Base-by-base conservation (phyloP, 371 early-diverging fungal species). In the Zychaea mexicana region DNA sequence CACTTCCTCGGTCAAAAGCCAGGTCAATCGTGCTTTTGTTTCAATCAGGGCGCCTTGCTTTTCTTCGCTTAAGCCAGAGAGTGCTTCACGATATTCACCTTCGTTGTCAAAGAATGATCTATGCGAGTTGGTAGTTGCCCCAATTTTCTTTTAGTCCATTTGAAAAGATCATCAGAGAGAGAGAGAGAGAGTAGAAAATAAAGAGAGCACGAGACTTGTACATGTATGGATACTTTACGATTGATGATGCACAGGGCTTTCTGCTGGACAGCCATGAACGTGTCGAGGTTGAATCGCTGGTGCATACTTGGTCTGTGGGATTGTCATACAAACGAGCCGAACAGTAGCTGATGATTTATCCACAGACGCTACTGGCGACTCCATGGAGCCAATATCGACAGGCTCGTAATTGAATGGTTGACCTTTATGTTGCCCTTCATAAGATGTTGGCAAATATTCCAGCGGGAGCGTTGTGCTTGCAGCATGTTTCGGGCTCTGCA, bases 1-100 rank as follows among this genome's bases (percentile, higher is more conserved):
- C 13, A 92, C 84, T 72, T 92, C 92, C 61, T 92, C 90, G 39
- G 90, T 88, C 42, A 92, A 79, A 0, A 91, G 66, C 85, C 84
- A 84, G 2, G 85, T 84, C 10, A 93, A 62, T 27, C 87, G 70
- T 6, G 82, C 73, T 52, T 85, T 82, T 0, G 88, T 86, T 57
- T 89, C 88, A 0, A 77, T 69, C 4, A 93, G 62, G 0, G 88
- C 89, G 26, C 82, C 84, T 45, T 77, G 76, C 62, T 91, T 90
- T 27, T 83, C 85, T 17, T 71, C 54, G 22, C 78, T 72, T 10
- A 85, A 72, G 6, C 79, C 70, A 7, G 78, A 73, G 2, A 84
- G 74, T 39, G 67, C 60, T 57, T 73, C 73, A 27, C 81, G 66
- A 55, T 80, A 61, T 12, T 66, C 57, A 15, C 66, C 62, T 32